Base-by-base conservation (phyloP, 2,329 filamentous ascomycete species). In the Trichophyton schoenleinii region DNA sequence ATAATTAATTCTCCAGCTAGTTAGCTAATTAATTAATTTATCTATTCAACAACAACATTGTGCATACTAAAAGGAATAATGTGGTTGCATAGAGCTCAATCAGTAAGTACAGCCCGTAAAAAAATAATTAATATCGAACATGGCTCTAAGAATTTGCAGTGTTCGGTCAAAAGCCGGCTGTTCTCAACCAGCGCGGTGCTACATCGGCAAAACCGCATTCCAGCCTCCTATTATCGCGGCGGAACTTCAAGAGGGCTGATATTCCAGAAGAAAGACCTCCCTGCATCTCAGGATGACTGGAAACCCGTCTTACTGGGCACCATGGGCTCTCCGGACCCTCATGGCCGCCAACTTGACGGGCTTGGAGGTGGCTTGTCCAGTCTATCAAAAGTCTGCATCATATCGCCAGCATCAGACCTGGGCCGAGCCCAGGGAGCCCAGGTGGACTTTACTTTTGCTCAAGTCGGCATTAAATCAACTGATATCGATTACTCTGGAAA, bases 371-470 rank as follows among this genome's bases (percentile, higher is more conserved):
- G 86, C 3, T 77, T 87, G 61, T 87, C 85, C 8, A 85, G 82
- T 49, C 80, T 87, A 2, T 87, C 83, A 61, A 91, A 91, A 71
- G 78, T 90, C 18, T 87, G 86, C 71, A 77, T 91, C 1, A 78
- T 91, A 1, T 80, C 79, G 2, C 74, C 75, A 0, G 78, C 83
- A 2, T 68, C 71, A 1, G 73, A 77, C 15, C 63, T 70, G 4
- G 44, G 25, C 2, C 28, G 18, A 7, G 44, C 58, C 13, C 41
- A 25, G 0, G 79, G 78, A 28, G 79, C 79, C 0, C 81, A 88
- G 64, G 77, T 89, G 11, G 83, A 88, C 63, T 89, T 86, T 68
- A 90, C 86, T 0, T 90, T 90, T 69, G 81, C 86, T 1, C 83
- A 85, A 44, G 75, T 89, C 5, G 86, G 86, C 2, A 80, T 89